Evolutionary conservation across 306 rosid species (phyloP).

Genomic region (Parietaria judaica): DNA sequence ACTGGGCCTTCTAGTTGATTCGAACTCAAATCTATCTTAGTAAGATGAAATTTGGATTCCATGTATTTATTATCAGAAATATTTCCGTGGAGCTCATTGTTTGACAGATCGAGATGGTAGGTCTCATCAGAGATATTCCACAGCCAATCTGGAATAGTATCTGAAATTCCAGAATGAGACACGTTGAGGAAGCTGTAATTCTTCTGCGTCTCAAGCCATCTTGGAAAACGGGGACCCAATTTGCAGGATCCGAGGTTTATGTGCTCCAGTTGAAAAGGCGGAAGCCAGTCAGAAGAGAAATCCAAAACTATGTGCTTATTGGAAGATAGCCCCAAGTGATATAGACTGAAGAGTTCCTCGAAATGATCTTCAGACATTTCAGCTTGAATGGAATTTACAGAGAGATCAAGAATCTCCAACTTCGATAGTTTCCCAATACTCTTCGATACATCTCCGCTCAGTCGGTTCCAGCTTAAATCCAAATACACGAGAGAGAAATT

Average conservation of each 20-base stretch:
- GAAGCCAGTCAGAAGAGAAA: neutral
- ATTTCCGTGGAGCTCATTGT: neutral
- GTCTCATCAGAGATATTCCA: neutral
- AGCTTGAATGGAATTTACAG: neutral
- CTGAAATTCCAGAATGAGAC: neutral
- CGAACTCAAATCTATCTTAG: neutral
- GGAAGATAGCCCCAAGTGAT: neutral
- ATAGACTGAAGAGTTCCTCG: neutral
- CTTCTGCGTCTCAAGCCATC: constrained; percentile 17
- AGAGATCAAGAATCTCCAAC: neutral
- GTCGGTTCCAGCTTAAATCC: neutral
- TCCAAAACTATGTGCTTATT: neutral
- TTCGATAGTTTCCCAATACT: neutral
- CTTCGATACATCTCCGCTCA: constrained; percentile 3
- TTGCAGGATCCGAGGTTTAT: neutral
- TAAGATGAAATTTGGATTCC: neutral
- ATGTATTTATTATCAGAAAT: too few relatives aligned
- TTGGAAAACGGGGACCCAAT: constrained; percentile 11
- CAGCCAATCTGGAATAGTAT: constrained; percentile 4
- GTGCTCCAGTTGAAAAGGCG: neutral
- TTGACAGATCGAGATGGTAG: neutral
- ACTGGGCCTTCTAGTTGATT: constrained; percentile 10
- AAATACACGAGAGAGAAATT: neutral
- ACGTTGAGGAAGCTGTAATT: neutral
- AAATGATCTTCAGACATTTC: constrained; percentile 5